phyloP scores from a whole-genome alignment of 495 filamentous ascomycete species.

The Aspergillus avenaceus region DNA sequence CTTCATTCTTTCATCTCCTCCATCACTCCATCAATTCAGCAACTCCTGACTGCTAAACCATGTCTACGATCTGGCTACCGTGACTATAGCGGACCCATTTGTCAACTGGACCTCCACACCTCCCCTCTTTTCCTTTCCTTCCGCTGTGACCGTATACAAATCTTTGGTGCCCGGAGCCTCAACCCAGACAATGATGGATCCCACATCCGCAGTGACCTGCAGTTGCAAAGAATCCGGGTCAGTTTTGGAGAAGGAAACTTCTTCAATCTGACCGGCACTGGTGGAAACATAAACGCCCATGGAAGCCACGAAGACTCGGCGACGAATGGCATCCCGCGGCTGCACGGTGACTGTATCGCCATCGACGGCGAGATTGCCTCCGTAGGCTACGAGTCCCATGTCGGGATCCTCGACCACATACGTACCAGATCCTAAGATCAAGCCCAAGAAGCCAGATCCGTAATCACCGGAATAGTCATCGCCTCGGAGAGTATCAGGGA shows the following conservation, averaged over 20 bases:
- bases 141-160: not conserved
- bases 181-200: not conserved
- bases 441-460: slow-evolving; percentile 45
- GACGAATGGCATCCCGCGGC: slow-evolving; percentile 35
- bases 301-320: slow-evolving; percentile 36
- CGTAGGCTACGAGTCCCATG: slow-evolving; percentile 19
- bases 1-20: no score
- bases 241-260: not conserved
- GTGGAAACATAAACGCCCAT: not conserved
- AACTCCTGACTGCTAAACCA: no score
- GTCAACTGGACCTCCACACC: not conserved
- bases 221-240: not conserved
- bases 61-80: not conserved
- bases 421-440: slow-evolving; percentile 37
- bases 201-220: not conserved
- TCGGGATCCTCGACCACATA: slow-evolving; percentile 38
- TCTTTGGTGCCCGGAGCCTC: not conserved
- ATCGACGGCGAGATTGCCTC: slow-evolving; percentile 26
- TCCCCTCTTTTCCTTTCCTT: not conserved
- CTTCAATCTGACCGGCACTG: not conserved
- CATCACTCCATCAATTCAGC: no score
- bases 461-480: slow-evolving; percentile 52
- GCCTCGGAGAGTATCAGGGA: slow-evolving; percentile 47
- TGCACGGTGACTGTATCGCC: slow-evolving; percentile 22
- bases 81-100: not conserved